Conservation (phyloP, 108 stramenopile genomes). For the Skeletonema potamos region DNA sequence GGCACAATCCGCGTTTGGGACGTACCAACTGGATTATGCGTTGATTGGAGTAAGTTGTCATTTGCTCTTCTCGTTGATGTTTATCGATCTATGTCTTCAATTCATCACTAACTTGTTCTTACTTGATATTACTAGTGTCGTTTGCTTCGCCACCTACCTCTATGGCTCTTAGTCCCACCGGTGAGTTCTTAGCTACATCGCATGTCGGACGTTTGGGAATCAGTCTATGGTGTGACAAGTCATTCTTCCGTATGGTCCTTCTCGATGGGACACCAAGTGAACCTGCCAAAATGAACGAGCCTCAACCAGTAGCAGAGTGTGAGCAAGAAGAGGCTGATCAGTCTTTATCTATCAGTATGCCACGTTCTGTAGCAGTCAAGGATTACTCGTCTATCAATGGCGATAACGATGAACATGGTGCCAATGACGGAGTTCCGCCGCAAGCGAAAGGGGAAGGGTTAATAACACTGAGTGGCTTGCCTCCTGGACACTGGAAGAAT, state of each 20-base stretch:
- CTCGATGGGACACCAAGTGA: conserved; percentile 68
- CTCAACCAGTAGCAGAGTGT: conserved; percentile 74
- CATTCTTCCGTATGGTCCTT: conserved; percentile 87
- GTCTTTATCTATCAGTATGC: conserved; percentile 4
- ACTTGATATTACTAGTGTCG: conserved; percentile 35
- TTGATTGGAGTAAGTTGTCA: conserved; percentile 79
- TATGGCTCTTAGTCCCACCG: conserved; percentile 88
- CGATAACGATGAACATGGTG: conserved; percentile 38
- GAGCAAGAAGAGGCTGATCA: conserved; percentile 53
- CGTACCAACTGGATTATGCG: conserved; percentile 90
- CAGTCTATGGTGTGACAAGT: conserved; percentile 92
- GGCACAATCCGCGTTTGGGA: conserved; percentile 93
- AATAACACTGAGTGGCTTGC: conserved; percentile 89
- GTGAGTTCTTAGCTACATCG: conserved; percentile 95
- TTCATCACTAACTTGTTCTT: not conserved
- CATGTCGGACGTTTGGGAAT: conserved; percentile 86
- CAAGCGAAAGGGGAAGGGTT: conserved; percentile 65
- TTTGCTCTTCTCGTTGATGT: not conserved
- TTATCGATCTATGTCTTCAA: not conserved
- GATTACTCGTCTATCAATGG: not conserved
- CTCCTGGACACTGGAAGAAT: conserved; percentile 95
- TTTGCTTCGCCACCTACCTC: conserved; percentile 87
- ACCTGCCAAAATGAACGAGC: conserved; percentile 86
- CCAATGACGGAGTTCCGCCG: conserved; percentile 24
- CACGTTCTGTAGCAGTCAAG: conserved; percentile 10